Percentiles rank a stretch among this genome's conserved stretches.
phyloP scores from a whole-genome alignment of 805 yeast species.

The Sugiyamaella chiloensis region DNA sequence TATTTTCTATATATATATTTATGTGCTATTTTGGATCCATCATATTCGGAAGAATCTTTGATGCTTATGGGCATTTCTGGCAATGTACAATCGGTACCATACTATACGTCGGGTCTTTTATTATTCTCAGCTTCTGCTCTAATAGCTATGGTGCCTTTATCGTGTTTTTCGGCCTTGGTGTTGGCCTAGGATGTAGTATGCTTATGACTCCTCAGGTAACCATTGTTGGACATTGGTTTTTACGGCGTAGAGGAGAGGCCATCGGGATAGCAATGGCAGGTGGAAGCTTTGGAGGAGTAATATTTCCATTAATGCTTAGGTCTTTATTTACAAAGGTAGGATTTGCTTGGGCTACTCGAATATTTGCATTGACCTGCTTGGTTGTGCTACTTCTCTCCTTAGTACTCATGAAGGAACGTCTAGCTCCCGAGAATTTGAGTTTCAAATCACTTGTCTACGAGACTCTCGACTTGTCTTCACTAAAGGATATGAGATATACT shows the following conservation, averaged over 20 bases:
- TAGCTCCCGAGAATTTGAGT: slow-evolving; percentile 27
- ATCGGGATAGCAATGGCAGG: slow-evolving; percentile 50
- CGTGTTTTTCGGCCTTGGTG: slow-evolving; percentile 52
- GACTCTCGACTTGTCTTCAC: slow-evolving; percentile 36
- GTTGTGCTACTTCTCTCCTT: slow-evolving; percentile 29
- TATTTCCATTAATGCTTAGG: slow-evolving; percentile 54
- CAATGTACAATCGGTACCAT: slow-evolving; percentile 26
- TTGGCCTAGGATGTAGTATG: slow-evolving; percentile 59
- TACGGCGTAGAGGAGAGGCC: slow-evolving; percentile 55
- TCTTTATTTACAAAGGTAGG: slow-evolving; percentile 50
- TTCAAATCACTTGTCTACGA: slow-evolving; percentile 2
- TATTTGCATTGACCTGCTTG: slow-evolving; percentile 42
- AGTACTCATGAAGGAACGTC: slow-evolving; percentile 42
- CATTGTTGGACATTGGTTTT: slow-evolving; percentile 65
- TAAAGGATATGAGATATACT: slow-evolving; percentile 44
- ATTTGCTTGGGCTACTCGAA: slow-evolving; percentile 58
- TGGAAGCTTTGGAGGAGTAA: slow-evolving; percentile 55
- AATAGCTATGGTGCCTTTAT: slow-evolving; percentile 55
- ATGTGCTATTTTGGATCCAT: slow-evolving; percentile 48
- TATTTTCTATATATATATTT: slow-evolving; percentile 55
- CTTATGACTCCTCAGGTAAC: slow-evolving; percentile 60
- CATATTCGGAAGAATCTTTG: slow-evolving; percentile 54
- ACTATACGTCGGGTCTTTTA: slow-evolving; percentile 42
- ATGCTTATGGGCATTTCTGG: slow-evolving; percentile 50
- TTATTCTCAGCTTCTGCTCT: slow-evolving; percentile 55